Percentiles rank a stretch among this genome's conserved stretches.
Conservation (phyloP, 2,329 filamentous ascomycete species). For the Mollisia scopiformis region DNA sequence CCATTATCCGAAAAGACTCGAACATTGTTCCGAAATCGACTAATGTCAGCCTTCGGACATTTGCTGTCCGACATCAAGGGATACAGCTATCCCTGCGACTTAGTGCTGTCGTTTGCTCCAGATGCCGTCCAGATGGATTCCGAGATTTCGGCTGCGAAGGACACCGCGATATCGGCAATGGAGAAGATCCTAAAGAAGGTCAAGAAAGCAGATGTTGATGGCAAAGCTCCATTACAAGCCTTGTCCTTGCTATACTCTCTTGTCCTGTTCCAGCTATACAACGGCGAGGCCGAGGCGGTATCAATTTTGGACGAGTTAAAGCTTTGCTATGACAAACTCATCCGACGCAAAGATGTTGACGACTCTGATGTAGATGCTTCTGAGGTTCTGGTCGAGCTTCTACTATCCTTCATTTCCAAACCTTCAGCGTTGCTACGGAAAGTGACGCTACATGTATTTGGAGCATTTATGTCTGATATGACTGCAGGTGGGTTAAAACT, state of each 20-base stretch:
- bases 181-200: conserved; percentile 52
- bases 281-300: conserved; percentile 84
- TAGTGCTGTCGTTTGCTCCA: conserved; percentile 29
- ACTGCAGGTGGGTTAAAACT: conserved; percentile 72
- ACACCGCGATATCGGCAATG: conserved; percentile 55
- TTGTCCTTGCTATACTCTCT: conserved; percentile 83
- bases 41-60: conserved; percentile 61
- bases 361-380: conserved; percentile 60
- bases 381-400: conserved; percentile 80
- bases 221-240: conserved; percentile 51
- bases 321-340: conserved; percentile 69
- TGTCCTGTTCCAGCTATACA: conserved; percentile 86
- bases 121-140: conserved; percentile 56
- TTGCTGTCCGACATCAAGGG: conserved; percentile 57
- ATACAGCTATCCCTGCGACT: conserved; percentile 44
- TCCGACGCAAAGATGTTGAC: conserved; percentile 52
- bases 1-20: conserved; percentile 55
- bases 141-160: conserved; percentile 54
- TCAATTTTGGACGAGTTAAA: conserved; percentile 82
- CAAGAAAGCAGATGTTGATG: conserved; percentile 37
- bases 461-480: conserved; percentile 76
- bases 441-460: conserved; percentile 86
- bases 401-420: conserved; percentile 87
- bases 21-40: conserved; percentile 56
- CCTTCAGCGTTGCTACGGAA: conserved; percentile 84